Evolutionary conservation across 169 alveolate genomes (phyloP).

Genomic region (Eimeria brunetti): DNA sequence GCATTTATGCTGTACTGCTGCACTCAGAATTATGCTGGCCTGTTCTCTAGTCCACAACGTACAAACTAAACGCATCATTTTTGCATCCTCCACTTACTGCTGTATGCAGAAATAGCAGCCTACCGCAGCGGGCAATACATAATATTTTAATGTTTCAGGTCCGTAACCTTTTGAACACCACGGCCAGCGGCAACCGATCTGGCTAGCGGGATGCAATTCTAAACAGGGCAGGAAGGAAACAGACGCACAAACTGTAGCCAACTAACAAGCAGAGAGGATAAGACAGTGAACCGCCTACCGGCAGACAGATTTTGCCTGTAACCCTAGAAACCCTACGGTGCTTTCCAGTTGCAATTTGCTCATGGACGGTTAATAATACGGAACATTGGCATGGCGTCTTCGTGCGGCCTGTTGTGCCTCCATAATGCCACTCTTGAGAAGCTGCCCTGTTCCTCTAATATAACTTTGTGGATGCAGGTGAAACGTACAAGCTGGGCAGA

Average conservation of each 20-base stretch:
- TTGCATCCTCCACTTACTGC: neutral
- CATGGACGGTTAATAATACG: neutral
- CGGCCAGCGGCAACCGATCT: neutral
- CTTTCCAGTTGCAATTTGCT: neutral
- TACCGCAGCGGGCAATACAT: neutral
- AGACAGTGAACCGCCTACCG: neutral
- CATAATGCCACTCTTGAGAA: neutral
- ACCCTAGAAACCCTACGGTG: neutral
- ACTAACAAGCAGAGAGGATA: neutral
- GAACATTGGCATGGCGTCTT: neutral
- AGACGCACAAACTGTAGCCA: slow-evolving; percentile 17
- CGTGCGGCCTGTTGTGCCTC: neutral
- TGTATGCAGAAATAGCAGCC: neutral
- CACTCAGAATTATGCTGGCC: neutral
- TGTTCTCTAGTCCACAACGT: neutral
- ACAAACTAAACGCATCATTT: neutral
- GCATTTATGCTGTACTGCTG: neutral
- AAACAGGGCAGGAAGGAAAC: neutral
- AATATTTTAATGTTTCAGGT: neutral
- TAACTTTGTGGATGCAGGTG: neutral
- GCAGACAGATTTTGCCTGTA: neutral
- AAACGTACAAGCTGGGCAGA: neutral
- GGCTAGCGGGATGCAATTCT: neutral
- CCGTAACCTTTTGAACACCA: neutral
- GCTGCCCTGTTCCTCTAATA: neutral